Evolutionary conservation across 129 eudicot species (phyloP).

Genomic region (Ambrosia artemisiifolia): DNA sequence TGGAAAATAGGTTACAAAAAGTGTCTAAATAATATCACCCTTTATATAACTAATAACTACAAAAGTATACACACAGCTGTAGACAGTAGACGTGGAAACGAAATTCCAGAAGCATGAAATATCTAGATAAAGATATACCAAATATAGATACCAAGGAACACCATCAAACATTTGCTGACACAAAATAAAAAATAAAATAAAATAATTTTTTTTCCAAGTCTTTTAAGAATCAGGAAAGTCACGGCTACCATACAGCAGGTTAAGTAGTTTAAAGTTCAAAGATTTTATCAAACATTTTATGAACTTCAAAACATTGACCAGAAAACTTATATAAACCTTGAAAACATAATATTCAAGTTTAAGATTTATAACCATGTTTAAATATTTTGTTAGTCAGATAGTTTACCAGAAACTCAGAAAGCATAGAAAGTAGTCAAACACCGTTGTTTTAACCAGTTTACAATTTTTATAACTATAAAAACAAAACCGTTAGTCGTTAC

Average conservation of each 20-base stretch:
- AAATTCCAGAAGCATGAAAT: background rate
- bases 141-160: background rate
- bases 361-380: background rate
- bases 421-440: background rate
- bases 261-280: constrained; percentile 1
- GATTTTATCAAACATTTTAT: background rate
- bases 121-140: background rate
- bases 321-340: background rate
- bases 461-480: background rate
- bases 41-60: background rate
- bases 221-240: background rate
- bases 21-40: background rate
- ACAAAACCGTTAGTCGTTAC: background rate
- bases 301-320: background rate
- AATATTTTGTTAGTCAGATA: background rate
- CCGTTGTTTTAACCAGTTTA: background rate
- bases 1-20: background rate
- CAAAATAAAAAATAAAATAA: background rate
- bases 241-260: background rate
- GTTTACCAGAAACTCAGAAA: background rate
- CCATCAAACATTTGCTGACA: background rate
- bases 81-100: background rate
- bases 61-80: background rate
- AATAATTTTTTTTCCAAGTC: background rate
- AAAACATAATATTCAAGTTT: background rate